Conservation (phyloP, 2,329 filamentous ascomycete genomes). For the Lasiodiplodia gonubiensis region DNA sequence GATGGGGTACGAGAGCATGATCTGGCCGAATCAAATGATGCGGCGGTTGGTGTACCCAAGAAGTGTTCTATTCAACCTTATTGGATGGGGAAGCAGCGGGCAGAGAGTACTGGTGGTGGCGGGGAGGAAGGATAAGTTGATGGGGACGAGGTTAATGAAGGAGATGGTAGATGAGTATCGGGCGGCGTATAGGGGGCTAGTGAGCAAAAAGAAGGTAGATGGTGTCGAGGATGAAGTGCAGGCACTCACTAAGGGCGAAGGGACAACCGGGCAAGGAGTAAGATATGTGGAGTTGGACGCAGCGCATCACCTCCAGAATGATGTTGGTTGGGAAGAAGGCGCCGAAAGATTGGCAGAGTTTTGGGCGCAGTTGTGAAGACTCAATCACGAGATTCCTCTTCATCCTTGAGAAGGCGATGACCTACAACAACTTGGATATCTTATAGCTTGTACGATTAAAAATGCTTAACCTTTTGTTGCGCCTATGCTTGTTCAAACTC, state of each 20-base stretch:
- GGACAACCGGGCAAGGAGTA: constrained; percentile 42
- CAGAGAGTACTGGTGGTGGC: constrained; percentile 32
- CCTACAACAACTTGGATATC: constrained; percentile 9
- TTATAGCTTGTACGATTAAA: not conserved
- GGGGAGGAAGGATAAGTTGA: constrained; percentile 51
- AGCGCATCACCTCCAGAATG: constrained; percentile 62
- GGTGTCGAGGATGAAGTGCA: constrained; percentile 27
- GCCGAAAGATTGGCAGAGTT: constrained; percentile 41
- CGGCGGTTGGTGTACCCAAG: constrained; percentile 50
- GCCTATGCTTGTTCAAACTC: constrained; percentile 9
- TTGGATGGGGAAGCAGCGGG: constrained; percentile 44
- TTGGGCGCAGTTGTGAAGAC: not conserved
- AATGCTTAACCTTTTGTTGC: not conserved
- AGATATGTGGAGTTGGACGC: constrained; percentile 50
- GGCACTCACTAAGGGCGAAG: constrained; percentile 9
- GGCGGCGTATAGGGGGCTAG: constrained; percentile 40
- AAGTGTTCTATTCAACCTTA: constrained; percentile 48
- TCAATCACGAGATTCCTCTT: not conserved
- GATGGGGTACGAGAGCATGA: constrained; percentile 57
- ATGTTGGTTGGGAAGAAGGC: constrained; percentile 56
- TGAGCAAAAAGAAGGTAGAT: constrained; percentile 41
- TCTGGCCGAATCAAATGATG: constrained; percentile 60
- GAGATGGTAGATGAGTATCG: constrained; percentile 46
- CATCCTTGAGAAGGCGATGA: not conserved
- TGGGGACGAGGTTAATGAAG: constrained; percentile 46